Percentiles rank a stretch among this genome's conserved stretches.
Conservation (phyloP, 2,329 filamentous ascomycete genomes). For the Tolypocladium guangdongense region DNA sequence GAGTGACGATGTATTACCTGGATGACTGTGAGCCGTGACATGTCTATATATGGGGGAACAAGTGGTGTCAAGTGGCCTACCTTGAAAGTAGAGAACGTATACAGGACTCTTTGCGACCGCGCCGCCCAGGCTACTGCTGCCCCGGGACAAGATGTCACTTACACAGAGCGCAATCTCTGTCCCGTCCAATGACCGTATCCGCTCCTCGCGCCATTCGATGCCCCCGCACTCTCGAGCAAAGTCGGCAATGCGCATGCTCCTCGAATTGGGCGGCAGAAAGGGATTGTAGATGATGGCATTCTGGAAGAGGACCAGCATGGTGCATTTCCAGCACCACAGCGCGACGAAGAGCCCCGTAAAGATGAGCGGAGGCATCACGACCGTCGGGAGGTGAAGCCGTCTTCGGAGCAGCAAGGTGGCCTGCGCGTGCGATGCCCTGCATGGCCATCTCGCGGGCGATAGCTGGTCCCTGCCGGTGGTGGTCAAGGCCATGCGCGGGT, state of each 20-base stretch:
- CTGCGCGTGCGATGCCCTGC: background rate
- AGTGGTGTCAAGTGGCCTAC: constrained; percentile 19
- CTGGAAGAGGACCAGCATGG: constrained; percentile 67
- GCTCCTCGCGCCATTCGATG: constrained; percentile 56
- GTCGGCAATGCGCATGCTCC: constrained; percentile 54
- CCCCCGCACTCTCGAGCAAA: constrained; percentile 49
- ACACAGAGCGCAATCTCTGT: constrained; percentile 53
- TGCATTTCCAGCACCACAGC: constrained; percentile 56
- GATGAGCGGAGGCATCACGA: constrained; percentile 54
- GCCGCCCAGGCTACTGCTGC: background rate
- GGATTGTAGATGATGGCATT: constrained; percentile 79
- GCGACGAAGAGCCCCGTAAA: constrained; percentile 55
- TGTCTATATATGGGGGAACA: constrained; percentile 3
- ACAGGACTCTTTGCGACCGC: constrained; percentile 19
- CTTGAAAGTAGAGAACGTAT: constrained; percentile 48
- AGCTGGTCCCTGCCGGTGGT: background rate
- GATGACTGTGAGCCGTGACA: background rate
- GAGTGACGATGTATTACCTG: constrained; percentile 49
- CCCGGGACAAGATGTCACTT: constrained; percentile 23
- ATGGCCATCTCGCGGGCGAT: background rate
- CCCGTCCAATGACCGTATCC: constrained; percentile 50
- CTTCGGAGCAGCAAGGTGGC: constrained; percentile 6
- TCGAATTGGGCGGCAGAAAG: constrained; percentile 59
- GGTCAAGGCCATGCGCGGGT: background rate
- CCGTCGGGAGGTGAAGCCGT: constrained; percentile 19